These are phyloP conservation scores for Corylus americana DNA, from an alignment of 306 rosid species.

Conservation along the genomic window DNA sequence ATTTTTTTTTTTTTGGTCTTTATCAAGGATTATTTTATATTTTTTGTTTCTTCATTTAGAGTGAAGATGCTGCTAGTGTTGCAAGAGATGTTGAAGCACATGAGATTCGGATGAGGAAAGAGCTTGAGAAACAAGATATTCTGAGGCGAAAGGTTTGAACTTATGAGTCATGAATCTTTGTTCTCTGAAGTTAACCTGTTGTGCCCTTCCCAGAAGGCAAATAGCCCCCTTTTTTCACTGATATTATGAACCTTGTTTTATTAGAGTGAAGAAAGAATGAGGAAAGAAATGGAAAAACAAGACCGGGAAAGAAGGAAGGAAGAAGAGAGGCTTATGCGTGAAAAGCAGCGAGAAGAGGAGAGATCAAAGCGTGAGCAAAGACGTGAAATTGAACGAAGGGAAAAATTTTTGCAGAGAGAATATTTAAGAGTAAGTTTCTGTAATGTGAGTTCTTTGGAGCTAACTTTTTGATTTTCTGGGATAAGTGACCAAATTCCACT, in stretches of 20 bases:
- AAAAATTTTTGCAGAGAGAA: constrained; percentile 82
- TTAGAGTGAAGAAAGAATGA: constrained; percentile 81
- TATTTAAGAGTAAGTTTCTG: constrained; percentile 63
- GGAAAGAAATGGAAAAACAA: constrained; percentile 88
- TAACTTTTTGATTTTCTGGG: constrained; percentile 22
- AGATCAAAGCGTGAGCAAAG: constrained; percentile 84
- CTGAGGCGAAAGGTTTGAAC: constrained; percentile 80
- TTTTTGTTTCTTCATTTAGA: constrained; percentile 45
- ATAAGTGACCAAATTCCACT: constrained; percentile 12
- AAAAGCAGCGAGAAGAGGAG: constrained; percentile 86
- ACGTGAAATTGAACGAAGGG: constrained; percentile 89
- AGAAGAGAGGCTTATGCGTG: constrained; percentile 94
- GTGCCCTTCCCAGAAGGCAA: background rate
- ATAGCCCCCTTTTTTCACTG: background rate
- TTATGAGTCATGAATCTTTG: background rate
- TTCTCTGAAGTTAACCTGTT: constrained; percentile 10
- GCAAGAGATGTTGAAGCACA: constrained; percentile 81
- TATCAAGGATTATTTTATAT: constrained; percentile 24
- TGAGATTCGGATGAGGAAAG: constrained; percentile 82
- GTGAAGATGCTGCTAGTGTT: constrained; percentile 61
- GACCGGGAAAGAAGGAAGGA: constrained; percentile 94
- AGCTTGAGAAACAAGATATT: constrained; percentile 91
- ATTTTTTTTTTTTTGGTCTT: background rate
- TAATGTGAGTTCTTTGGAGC: constrained; percentile 13
- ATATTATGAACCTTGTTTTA: constrained; percentile 26